phyloP scores from a whole-genome alignment of 1,284 basidiomycete genomes.

The Ustilago trichophora region DNA sequence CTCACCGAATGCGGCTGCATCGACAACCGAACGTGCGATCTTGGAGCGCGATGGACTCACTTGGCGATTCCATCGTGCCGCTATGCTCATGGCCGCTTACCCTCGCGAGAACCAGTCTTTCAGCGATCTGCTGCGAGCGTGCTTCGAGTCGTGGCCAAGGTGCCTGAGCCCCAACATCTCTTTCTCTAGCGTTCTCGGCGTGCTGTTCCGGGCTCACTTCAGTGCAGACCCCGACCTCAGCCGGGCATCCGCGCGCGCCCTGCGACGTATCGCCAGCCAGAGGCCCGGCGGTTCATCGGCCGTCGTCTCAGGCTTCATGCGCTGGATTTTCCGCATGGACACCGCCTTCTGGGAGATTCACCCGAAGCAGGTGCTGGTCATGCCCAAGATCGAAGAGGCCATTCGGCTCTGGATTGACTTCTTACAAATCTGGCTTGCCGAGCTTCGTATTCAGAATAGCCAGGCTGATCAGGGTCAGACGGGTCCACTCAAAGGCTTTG shows the following conservation, averaged over 20 bases:
- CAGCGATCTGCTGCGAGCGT: constrained; percentile 79
- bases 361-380: constrained; percentile 72
- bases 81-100: constrained; percentile 75
- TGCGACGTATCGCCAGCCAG: constrained; percentile 79
- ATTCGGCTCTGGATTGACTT: constrained; percentile 80
- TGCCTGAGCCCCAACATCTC: constrained; percentile 71
- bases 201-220: constrained; percentile 81
- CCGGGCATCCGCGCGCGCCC: constrained; percentile 75
- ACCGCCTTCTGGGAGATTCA: constrained; percentile 76
- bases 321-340: constrained; percentile 80
- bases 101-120: constrained; percentile 72
- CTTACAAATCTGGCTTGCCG: constrained; percentile 75
- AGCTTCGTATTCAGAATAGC: constrained; percentile 64
- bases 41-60: constrained; percentile 66
- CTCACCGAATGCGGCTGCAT: constrained; percentile 19
- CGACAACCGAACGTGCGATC: constrained; percentile 37
- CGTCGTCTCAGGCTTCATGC: constrained; percentile 77
- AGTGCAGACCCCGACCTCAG: constrained; percentile 79
- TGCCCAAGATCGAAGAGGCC: constrained; percentile 74
- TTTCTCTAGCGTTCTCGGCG: constrained; percentile 76
- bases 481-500: constrained; percentile 30
- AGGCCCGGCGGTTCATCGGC: constrained; percentile 68
- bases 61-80: constrained; percentile 73
- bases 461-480: constrained; percentile 40
- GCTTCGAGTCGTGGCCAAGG: constrained; percentile 86